Evolutionary conservation across 2,329 filamentous ascomycete species (phyloP), one percentile per base, ranked within the genome.

Genomic region (Albophoma yamanashiensis): DNA sequence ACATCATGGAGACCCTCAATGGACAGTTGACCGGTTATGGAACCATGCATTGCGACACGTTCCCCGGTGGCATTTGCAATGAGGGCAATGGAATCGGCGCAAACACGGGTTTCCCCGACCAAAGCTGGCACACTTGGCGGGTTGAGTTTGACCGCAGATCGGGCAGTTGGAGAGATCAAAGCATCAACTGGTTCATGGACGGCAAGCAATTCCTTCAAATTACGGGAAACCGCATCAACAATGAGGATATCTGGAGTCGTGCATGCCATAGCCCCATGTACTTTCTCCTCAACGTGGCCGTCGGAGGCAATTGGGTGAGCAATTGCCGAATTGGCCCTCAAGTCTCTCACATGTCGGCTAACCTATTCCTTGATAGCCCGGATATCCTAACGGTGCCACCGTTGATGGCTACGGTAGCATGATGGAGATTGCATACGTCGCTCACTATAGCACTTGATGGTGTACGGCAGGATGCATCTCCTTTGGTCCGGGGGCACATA

Each of bases 1-100:
- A 85, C 67, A 79, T 84, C 64, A 74, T 85, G 67, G 82, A 85
- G 74, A 78, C 76, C 60, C 70, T 83, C 65, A 81, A 83, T 69
- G 82, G 82, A 12, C 59, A 72, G 47, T 69, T 70, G 4, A 74
- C 71, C 1, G 81, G 71, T 14, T 76, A 79, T 58, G 81, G 78
- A 36, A 82, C 79, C 11, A 70, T 78, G 3, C 82, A 85, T 72
- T 85, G 82, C 70, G 78, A 79, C 31, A 62, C 62, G 25, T 62
- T 67, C 5, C 68, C 69, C 5, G 80, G 79, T 22, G 79, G 80
- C 7, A 70, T 77, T 43, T 84, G 82, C 74, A 76, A 79, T 55
- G 81, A 83, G 70, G 78, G 79, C 1, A 67, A 58, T 31, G 82
- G 81, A 7, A 70, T 75, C 17, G 70, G 72, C 17, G 65, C 65